A percentile compares a stretch with the other conserved stretches of the same genome.
phyloP scores from a whole-genome alignment of 495 filamentous ascomycete species.

The Immersiella caudata region DNA sequence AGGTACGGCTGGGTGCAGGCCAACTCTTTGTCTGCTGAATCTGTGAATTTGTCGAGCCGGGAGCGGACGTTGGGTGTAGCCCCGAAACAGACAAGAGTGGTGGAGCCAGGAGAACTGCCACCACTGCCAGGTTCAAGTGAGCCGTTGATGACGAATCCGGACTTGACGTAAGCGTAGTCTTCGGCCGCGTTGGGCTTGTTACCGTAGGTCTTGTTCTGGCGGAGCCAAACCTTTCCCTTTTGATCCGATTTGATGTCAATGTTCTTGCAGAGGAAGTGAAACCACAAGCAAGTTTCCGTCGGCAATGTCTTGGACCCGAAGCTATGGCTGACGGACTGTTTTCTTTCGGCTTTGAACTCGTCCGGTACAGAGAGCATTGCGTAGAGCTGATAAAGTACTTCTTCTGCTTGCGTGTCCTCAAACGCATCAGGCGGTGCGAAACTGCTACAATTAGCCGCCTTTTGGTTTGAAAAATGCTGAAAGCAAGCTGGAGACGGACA shows the following conservation, averaged over 20 bases:
- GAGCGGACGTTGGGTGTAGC: neutral
- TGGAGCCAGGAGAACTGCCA: neutral
- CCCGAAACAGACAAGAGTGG: neutral
- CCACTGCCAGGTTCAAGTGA: neutral
- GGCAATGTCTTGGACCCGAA: slow-evolving; percentile 20
- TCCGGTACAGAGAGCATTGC: slow-evolving; percentile 17
- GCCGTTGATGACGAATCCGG: neutral
- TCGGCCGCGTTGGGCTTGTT: neutral
- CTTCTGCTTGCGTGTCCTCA: neutral
- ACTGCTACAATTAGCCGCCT: neutral
- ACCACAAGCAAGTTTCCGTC: slow-evolving; percentile 18
- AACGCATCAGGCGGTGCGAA: neutral
- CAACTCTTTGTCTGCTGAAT: neutral
- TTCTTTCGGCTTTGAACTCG: slow-evolving; percentile 21
- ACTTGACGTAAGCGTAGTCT: neutral
- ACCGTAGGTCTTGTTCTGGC: neutral
- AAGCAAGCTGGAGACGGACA: neutral
- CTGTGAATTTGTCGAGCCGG: slow-evolving; percentile 1
- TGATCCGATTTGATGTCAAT: slow-evolving; percentile 8
- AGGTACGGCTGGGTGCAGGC: slow-evolving; percentile 21
- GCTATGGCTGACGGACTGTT: slow-evolving; percentile 24
- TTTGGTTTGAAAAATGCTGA: no score
- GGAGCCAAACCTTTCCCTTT: neutral
- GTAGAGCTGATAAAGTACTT: neutral
- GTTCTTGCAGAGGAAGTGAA: slow-evolving; percentile 33